Conservation (phyloP, 2,329 filamentous ascomycete species). For the Elsinoe necatrix region DNA sequence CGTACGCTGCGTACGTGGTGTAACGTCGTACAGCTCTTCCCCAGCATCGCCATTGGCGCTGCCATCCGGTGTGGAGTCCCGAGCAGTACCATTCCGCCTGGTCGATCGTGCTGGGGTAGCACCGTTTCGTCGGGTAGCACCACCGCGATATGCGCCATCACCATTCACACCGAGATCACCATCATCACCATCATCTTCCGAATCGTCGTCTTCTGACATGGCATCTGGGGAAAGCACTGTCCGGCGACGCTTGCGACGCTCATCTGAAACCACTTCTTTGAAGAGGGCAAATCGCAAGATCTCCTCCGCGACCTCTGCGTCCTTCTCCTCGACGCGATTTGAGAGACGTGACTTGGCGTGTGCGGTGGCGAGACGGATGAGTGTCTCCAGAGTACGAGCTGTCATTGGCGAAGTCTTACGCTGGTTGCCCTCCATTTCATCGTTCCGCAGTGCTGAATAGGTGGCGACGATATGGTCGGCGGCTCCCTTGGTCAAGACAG, state of each 20-base stretch:
- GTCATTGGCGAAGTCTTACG: slow-evolving; percentile 91
- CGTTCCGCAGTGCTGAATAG: slow-evolving; percentile 88
- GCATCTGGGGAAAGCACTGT: slow-evolving; percentile 53
- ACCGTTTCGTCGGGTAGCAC: slow-evolving; percentile 20
- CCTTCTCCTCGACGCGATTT: slow-evolving; percentile 77
- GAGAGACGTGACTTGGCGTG: slow-evolving; percentile 90
- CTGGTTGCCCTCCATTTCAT: slow-evolving; percentile 90
- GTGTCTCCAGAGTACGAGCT: slow-evolving; percentile 89
- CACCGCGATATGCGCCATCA: slow-evolving; percentile 25
- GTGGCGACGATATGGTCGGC: slow-evolving; percentile 85
- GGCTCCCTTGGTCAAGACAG: slow-evolving; percentile 80
- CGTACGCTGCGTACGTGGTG: slow-evolving; percentile 40
- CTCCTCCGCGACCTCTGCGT: slow-evolving; percentile 77
- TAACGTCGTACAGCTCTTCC: slow-evolving; percentile 47
- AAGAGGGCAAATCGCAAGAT: slow-evolving; percentile 93
- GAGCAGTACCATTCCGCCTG: slow-evolving; percentile 21
- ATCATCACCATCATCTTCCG: slow-evolving; percentile 49
- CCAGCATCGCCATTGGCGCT: slow-evolving; percentile 31
- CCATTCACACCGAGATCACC: slow-evolving; percentile 45
- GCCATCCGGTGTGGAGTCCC: slow-evolving; percentile 21
- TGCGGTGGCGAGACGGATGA: slow-evolving; percentile 95
- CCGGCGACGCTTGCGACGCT: slow-evolving; percentile 76
- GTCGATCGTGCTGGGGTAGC: slow-evolving; percentile 20
- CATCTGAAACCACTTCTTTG: slow-evolving; percentile 77
- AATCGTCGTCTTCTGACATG: slow-evolving; percentile 49